These are phyloP conservation scores for Pythium periplocum DNA, from an alignment of 352 stramenopile genomes.

Conservation along the genomic window DNA sequence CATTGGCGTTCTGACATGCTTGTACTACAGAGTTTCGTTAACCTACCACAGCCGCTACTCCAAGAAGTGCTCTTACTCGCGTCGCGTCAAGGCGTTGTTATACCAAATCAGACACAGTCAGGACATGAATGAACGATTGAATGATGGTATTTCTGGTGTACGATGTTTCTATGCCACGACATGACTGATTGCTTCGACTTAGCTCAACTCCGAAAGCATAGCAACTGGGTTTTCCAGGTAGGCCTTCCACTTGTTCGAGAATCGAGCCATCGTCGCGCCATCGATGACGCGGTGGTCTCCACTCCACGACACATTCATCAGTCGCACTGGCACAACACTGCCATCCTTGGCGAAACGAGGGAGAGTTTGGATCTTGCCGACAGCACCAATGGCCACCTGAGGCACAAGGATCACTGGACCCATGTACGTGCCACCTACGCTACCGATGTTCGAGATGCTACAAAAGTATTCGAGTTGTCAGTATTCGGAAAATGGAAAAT, in stretches of 20 bases:
- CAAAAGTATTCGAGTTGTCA: no score
- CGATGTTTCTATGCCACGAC: not conserved
- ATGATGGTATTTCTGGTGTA: conserved; percentile 4
- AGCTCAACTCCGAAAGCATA: conserved; percentile 91
- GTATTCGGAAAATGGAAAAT: not conserved
- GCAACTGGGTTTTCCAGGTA: conserved; percentile 93
- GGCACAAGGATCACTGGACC: conserved; percentile 93
- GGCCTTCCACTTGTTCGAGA: conserved; percentile 95
- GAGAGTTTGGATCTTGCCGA: conserved; percentile 95
- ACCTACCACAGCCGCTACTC: conserved; percentile 49
- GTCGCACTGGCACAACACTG: conserved; percentile 75
- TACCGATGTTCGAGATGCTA: conserved; percentile 91
- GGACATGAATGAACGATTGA: conserved; percentile 3
- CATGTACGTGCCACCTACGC: conserved; percentile 97
- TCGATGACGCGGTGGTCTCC: conserved; percentile 98
- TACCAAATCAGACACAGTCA: conserved; percentile 41
- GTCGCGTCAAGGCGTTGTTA: conserved; percentile 57
- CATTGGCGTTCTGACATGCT: conserved; percentile 1
- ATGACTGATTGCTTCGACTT: conserved; percentile 11
- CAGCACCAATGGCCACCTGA: conserved; percentile 96
- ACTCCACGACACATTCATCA: conserved; percentile 98
- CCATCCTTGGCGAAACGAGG: conserved; percentile 90
- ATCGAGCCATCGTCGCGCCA: conserved; percentile 96
- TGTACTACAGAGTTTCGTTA: conserved; percentile 43
- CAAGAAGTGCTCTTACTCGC: conserved; percentile 71